Evolutionary conservation across 2,329 filamentous ascomycete genomes (phyloP).

Genomic region (Neonectria sp.): DNA sequence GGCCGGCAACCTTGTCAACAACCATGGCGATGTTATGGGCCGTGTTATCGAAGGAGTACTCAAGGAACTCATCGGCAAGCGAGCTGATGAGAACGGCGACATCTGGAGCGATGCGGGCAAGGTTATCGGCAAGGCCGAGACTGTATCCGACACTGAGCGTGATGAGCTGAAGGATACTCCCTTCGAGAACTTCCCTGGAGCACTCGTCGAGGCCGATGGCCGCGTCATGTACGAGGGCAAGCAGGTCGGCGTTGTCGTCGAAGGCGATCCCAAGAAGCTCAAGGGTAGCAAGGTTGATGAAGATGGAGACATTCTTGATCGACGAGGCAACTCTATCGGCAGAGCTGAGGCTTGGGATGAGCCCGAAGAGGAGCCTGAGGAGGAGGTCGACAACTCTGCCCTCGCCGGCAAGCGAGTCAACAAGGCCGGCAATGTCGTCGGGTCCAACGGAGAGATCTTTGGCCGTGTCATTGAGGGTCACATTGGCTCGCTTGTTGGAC

Average conservation of each 20-base stretch:
- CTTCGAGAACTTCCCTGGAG: background rate
- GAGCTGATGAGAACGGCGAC: slow-evolving; percentile 76
- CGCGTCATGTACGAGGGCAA: background rate
- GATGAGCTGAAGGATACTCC: slow-evolving; percentile 72
- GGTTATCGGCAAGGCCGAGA: slow-evolving; percentile 76
- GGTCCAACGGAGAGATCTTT: slow-evolving; percentile 72
- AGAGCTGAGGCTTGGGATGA: slow-evolving; percentile 71
- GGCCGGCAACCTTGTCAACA: slow-evolving; percentile 82
- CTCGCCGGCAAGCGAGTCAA: slow-evolving; percentile 70
- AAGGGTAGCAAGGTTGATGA: slow-evolving; percentile 83
- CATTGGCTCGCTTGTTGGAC: slow-evolving; percentile 73
- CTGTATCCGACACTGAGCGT: slow-evolving; percentile 77
- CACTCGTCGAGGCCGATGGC: background rate
- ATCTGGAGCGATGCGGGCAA: slow-evolving; percentile 82
- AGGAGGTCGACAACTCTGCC: slow-evolving; percentile 65
- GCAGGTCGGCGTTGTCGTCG: slow-evolving; percentile 69
- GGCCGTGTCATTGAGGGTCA: slow-evolving; percentile 79
- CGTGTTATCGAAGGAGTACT: slow-evolving; percentile 78
- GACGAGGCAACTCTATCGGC: slow-evolving; percentile 74
- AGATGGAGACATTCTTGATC: slow-evolving; percentile 86
- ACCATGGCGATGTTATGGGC: slow-evolving; percentile 76
- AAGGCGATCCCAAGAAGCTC: slow-evolving; percentile 80
- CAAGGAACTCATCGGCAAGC: slow-evolving; percentile 76
- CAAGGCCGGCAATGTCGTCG: slow-evolving; percentile 72
- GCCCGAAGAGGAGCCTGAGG: slow-evolving; percentile 61